Evolutionary conservation across 345 rosid species (phyloP).

Genomic region (Bruguiera parviflora): DNA sequence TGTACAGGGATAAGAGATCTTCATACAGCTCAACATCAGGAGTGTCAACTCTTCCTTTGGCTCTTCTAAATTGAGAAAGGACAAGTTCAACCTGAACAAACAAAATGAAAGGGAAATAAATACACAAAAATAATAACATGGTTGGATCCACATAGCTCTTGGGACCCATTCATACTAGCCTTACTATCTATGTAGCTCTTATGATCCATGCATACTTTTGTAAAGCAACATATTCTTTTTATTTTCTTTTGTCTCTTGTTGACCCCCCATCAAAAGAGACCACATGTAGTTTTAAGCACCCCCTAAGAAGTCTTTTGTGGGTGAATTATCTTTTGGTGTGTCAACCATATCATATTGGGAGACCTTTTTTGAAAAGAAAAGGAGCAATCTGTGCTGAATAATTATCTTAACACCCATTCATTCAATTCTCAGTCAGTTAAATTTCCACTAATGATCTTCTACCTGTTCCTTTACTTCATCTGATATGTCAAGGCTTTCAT

Average conservation of each 20-base stretch:
- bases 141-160: slow-evolving; percentile 1
- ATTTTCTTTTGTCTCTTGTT: neutral
- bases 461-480: slow-evolving; percentile 99
- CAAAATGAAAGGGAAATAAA: slow-evolving; percentile 6
- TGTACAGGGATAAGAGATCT: slow-evolving; percentile 61
- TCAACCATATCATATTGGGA: neutral
- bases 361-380: neutral
- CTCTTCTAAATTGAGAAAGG: slow-evolving; percentile 76
- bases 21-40: slow-evolving; percentile 55
- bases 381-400: neutral
- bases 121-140: neutral
- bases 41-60: slow-evolving; percentile 75
- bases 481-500: slow-evolving; percentile 73
- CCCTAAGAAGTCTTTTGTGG: neutral
- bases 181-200: no score
- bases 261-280: neutral
- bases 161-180: neutral
- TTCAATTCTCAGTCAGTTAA: slow-evolving; percentile 30
- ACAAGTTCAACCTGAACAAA: slow-evolving; percentile 74
- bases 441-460: neutral
- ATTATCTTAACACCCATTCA: slow-evolving; percentile 56
- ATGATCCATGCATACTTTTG: no score
- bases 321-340: neutral
- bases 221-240: neutral
- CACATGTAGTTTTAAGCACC: neutral